phyloP scores from a whole-genome alignment of 768 basidiomycete genomes.

The Xanthoconium stramineum region DNA sequence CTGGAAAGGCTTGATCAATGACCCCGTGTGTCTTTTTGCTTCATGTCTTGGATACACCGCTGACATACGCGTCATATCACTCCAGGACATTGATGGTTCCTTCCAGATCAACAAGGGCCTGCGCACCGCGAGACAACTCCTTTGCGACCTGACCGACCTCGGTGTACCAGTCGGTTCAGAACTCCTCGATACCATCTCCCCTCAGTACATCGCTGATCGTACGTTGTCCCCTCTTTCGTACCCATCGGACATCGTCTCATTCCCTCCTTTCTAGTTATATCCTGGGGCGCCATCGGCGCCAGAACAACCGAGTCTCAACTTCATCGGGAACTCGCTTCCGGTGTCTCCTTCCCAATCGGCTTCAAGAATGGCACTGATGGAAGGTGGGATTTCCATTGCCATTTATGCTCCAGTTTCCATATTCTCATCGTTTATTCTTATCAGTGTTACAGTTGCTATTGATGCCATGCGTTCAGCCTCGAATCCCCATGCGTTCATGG shows the following conservation, averaged over 20 bases:
- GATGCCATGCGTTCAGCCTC: conserved; percentile 94
- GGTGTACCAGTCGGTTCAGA: conserved; percentile 95
- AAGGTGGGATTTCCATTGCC: conserved; percentile 38
- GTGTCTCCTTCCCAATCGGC: conserved; percentile 95
- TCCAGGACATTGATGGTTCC: conserved; percentile 79
- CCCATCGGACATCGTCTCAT: background rate
- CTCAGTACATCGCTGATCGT: conserved; percentile 82
- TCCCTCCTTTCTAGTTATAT: conserved; percentile 48
- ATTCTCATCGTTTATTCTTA: conserved; percentile 1
- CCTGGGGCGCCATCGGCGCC: conserved; percentile 97
- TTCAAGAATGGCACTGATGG: conserved; percentile 99
- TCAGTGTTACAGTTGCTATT: conserved; percentile 80
- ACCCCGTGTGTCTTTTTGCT: conserved; percentile 49
- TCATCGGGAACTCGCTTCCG: conserved; percentile 93
- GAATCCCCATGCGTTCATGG: conserved; percentile 96
- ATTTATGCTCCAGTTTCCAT: background rate
- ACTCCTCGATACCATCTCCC: conserved; percentile 80
- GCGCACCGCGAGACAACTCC: conserved; percentile 79
- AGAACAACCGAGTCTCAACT: conserved; percentile 97
- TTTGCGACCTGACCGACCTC: conserved; percentile 84
- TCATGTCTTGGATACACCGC: rapidly evolving
- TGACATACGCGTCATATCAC: background rate
- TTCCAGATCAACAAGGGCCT: conserved; percentile 98
- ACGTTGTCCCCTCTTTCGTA: conserved; percentile 21
- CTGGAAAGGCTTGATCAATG: conserved; percentile 95